phyloP scores from a whole-genome alignment of 163 green algal genomes.

The Scenedesmus sp. region DNA sequence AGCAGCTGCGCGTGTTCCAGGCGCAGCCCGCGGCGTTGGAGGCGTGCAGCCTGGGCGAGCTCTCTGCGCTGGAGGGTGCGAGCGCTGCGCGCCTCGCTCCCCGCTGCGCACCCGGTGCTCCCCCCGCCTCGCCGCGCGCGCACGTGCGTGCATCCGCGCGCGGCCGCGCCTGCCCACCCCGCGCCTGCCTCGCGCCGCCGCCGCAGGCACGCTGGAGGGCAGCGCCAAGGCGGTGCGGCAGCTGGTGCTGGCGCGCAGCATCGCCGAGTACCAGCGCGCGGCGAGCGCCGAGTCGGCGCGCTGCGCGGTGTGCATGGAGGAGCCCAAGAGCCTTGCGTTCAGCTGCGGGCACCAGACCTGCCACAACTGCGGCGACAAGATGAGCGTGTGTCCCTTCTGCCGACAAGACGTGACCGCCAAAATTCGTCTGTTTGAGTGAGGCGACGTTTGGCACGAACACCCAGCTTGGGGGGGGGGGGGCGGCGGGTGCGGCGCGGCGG shows the following conservation, averaged over 20 bases:
- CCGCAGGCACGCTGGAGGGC: slow-evolving; percentile 24
- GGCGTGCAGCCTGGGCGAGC: slow-evolving; percentile 35
- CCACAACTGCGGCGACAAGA: slow-evolving; percentile 47
- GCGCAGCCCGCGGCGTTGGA: slow-evolving; percentile 18
- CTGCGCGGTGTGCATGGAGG: slow-evolving; percentile 61
- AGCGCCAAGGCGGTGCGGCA: slow-evolving; percentile 46
- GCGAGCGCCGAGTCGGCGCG: slow-evolving; percentile 20
- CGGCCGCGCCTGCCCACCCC: no score
- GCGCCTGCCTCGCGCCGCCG: no score
- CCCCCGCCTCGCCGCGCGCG: no score
- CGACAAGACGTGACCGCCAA: slow-evolving; percentile 35
- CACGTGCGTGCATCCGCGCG: no score
- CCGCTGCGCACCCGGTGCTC: background rate
- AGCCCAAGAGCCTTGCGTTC: slow-evolving; percentile 51
- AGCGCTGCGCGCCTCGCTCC: background rate
- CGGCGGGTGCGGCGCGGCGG: no score
- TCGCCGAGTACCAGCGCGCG: slow-evolving; percentile 47
- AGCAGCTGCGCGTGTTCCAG: slow-evolving; percentile 21
- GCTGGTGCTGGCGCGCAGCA: slow-evolving; percentile 51
- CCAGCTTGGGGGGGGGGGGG: no score
- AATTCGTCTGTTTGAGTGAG: slow-evolving; percentile 45
- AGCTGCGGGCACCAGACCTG: slow-evolving; percentile 64
- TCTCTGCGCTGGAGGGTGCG: slow-evolving; percentile 30
- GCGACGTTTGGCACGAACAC: no score
- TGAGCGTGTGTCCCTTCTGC: slow-evolving; percentile 58